Percentiles rank a stretch among this genome's conserved stretches.
phyloP scores from a whole-genome alignment of 169 alveolate genomes.

The Plasmodium chabaudi region DNA sequence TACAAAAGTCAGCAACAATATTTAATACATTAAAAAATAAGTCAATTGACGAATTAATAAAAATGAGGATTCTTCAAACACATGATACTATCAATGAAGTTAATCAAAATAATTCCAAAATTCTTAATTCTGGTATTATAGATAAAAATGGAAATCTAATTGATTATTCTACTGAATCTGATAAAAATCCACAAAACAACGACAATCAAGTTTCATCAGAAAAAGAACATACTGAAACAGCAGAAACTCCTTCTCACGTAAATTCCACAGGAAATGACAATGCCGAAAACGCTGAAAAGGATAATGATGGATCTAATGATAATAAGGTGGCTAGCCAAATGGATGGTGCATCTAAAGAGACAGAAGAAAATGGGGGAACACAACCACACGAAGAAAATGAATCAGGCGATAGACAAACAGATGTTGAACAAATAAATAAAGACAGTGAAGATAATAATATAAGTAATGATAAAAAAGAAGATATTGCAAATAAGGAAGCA shows the following conservation, averaged over 20 bases:
- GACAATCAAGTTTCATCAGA: background rate
- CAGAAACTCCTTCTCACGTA: no score
- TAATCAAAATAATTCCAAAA: constrained; percentile 21
- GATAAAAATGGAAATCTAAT: constrained; percentile 19
- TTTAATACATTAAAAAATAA: constrained; percentile 71
- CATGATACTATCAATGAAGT: constrained; percentile 19
- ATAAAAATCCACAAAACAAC: background rate
- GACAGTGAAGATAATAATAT: constrained; percentile 4
- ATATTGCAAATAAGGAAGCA: background rate
- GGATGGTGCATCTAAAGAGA: background rate
- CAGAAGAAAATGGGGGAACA: background rate
- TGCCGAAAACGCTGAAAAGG: background rate
- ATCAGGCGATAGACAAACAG: background rate
- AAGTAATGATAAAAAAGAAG: constrained; percentile 11
- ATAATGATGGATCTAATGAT: background rate
- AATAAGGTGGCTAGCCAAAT: background rate
- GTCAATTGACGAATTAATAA: constrained; percentile 66
- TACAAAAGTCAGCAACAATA: constrained; percentile 61
- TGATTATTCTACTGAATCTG: constrained; percentile 8
- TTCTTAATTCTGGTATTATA: constrained; percentile 11
- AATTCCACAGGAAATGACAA: no score
- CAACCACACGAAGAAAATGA: background rate
- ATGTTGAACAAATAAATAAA: background rate
- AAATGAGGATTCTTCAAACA: constrained; percentile 69
- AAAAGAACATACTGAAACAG: no score